Evolutionary conservation across 2,329 filamentous ascomycete genomes (phyloP), one percentile per base, ranked within the genome.

Genomic region (Emmonsiellopsis sp.): DNA sequence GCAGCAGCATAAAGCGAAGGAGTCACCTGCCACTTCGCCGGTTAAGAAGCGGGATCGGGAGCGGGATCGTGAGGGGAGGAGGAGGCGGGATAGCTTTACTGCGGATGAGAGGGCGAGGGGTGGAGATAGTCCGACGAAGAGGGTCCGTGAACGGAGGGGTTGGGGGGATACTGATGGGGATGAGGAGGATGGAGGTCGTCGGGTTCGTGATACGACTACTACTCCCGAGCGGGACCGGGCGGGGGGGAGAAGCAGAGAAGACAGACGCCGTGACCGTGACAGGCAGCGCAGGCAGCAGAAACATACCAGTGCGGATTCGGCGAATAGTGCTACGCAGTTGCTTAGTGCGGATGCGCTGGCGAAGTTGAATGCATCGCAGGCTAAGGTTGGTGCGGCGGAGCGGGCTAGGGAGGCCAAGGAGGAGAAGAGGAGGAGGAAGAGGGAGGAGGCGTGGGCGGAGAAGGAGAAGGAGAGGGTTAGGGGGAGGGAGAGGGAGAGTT

Each of bases 291-390:
- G 20, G 1, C 43, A 54, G 50, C 62, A 58, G 55, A 74, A 71
- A 61, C 70, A 68, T 64, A 61, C 65, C 43, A 73, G 71, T 45
- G 67, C 65, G 0, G 71, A 72, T 34, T 75, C 72, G 13, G 67
- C 70, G 5, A 72, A 69, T 57, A 74, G 71, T 57, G 66, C 65
- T 7, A 71, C 70, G 1, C 67, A 71, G 55, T 55, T 75, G 11
- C 62, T 82, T 63, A 67, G 73, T 70, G 56, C 65, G 2, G 79
- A 82, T 60, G 82, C 85, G 5, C 69, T 91, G 48, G 84, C 83
- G 10, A 81, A 83, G 62, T 69, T 91, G 46, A 79, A 89, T 61
- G 76, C 80, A 49, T 71, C 80, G 52, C 84, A 87, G 67, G 75
- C 78, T 30, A 78, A 81, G 57, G 74, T 73, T 40, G 74, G 75